Conservation (phyloP, 2,329 filamentous ascomycete genomes). For the Xylariales sp. region DNA sequence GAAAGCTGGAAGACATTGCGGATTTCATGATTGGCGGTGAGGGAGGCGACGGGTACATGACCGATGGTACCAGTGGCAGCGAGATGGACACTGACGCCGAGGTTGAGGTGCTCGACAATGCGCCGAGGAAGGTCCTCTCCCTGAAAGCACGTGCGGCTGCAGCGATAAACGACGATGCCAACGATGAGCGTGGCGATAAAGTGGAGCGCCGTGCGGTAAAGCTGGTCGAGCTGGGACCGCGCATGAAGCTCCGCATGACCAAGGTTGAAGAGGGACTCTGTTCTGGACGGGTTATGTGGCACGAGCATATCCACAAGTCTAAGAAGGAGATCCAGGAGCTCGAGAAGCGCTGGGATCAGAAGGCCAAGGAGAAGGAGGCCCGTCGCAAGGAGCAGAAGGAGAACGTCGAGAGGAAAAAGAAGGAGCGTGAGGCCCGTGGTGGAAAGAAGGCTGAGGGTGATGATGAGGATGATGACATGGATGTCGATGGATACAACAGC, state of each 20-base stretch:
- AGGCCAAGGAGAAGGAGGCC: conserved; percentile 74
- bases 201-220: conserved; percentile 88
- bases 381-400: conserved; percentile 79
- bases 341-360: conserved; percentile 78
- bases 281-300: conserved; percentile 91
- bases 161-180: conserved; percentile 37
- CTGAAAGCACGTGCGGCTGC: conserved; percentile 46
- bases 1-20: conserved; percentile 86
- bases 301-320: conserved; percentile 87
- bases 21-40: conserved; percentile 90
- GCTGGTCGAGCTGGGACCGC: conserved; percentile 84
- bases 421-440: conserved; percentile 42
- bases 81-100: conserved; percentile 94
- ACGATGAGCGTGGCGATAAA: conserved; percentile 39
- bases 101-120: conserved; percentile 73
- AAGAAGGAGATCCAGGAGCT: conserved; percentile 71
- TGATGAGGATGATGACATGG: conserved; percentile 31
- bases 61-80: conserved; percentile 78
- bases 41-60: conserved; percentile 75
- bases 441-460: conserved; percentile 31
- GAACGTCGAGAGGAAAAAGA: conserved; percentile 84
- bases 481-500: conserved; percentile 36
- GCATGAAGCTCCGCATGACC: conserved; percentile 82
- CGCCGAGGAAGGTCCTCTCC: conserved; percentile 57
- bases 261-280: conserved; percentile 97